Evolutionary conservation across 2,329 filamentous ascomycete genomes (phyloP).

Genomic region (Hymenoscyphus fructigenus): DNA sequence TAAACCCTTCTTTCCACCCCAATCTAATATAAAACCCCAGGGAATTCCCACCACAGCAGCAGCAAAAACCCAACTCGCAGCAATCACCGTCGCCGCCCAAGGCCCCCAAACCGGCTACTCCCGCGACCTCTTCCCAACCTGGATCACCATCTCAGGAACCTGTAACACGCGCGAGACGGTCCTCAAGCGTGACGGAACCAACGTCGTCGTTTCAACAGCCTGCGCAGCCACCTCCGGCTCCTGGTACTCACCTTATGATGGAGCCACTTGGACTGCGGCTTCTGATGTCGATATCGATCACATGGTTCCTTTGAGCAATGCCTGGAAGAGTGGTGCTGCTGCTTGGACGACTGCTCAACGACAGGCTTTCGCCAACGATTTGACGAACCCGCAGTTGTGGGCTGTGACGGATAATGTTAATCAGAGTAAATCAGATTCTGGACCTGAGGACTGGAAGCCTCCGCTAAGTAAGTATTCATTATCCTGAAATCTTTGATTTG

Average conservation of each 20-base stretch:
- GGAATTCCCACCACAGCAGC: conserved; percentile 56
- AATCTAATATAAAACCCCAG: too few relatives aligned
- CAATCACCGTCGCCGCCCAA: conserved; percentile 56
- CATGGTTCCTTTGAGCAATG: conserved; percentile 77
- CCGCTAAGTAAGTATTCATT: conserved; percentile 46
- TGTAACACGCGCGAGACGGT: conserved; percentile 76
- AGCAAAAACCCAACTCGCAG: conserved; percentile 57
- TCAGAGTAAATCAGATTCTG: conserved; percentile 68
- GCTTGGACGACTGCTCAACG: conserved; percentile 69
- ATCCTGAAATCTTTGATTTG: not conserved
- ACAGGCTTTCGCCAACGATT: conserved; percentile 73
- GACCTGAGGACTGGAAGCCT: conserved; percentile 76
- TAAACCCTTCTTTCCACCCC: too few relatives aligned
- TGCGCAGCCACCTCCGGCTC: conserved; percentile 65
- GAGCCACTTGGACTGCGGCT: conserved; percentile 65
- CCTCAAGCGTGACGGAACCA: conserved; percentile 69
- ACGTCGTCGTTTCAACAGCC: conserved; percentile 55
- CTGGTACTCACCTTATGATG: conserved; percentile 75
- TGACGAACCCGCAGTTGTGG: conserved; percentile 72
- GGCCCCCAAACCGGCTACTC: conserved; percentile 58
- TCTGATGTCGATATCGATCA: conserved; percentile 80
- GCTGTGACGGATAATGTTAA: conserved; percentile 80
- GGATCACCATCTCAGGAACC: conserved; percentile 61
- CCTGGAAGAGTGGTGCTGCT: conserved; percentile 76
- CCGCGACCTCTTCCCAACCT: conserved; percentile 69